Base-by-base conservation (phyloP, 805 yeast genomes). In the Candida succiphila region DNA sequence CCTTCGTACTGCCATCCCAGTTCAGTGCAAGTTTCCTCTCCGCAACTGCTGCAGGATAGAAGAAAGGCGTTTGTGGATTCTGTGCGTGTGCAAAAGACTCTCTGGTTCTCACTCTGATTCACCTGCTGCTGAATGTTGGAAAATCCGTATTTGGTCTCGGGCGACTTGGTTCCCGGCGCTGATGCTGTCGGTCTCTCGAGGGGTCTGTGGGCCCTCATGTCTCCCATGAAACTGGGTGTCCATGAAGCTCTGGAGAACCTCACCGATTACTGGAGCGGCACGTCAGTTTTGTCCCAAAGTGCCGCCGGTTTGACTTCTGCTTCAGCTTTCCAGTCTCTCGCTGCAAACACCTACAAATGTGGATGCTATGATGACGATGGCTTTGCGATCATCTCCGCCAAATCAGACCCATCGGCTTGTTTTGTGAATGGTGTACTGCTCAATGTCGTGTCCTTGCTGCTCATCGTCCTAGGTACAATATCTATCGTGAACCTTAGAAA, bases 391-490 rank as follows among this genome's bases (percentile, higher is more conserved):
- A 61, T 23, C 30, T 70, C 49, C 39, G 38, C 30, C 47, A 40
- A 62, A 36, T 58, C 60, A 16, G 79, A 72, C 41, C 60, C 69
- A 29, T 59, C 78, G 1, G 72, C 76, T 0, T 73, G 79, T 41
- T 53, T 72, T 34, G 51, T 67, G 15, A 66, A 61, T 37, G 78
- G 75, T 10, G 40, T 63, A 2, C 41, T 68, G 7, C 54, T 53
- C 27, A 58, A 64, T 13, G 24, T 52, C 1, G 36, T 60, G 1
- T 61, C 72, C 1, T 17, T 54, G 13, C 43, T 60, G 16, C 53
- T 67, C 46, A 38, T 70, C 3, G n/a, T 58, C 2, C 45, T 54
- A 20, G 72, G 74, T 0, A 17, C 48, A 2, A 45, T 44, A 33
- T 67, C 64, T 35, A 49, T 69, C 3, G 25, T 31, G 8, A 38